A percentile compares a stretch with the other conserved stretches of the same genome.
Evolutionary conservation across 805 yeast species (phyloP).

Genomic region (Starmerella apicola): DNA sequence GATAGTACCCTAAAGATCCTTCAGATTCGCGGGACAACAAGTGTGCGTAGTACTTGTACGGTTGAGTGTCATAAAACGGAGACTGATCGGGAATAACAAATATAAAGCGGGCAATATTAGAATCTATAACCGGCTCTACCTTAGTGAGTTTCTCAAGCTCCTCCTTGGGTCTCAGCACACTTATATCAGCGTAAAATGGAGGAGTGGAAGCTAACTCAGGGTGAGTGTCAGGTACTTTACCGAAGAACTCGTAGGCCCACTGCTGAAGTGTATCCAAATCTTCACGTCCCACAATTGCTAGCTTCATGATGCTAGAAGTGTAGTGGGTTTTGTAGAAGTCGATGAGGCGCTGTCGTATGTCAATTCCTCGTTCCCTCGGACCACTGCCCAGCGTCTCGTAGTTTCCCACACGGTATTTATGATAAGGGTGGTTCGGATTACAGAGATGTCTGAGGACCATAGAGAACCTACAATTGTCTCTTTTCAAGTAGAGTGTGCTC

Average conservation of each 20-base stretch:
- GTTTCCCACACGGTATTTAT: constrained; percentile 87
- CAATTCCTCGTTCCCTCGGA: constrained; percentile 48
- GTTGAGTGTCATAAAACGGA: constrained; percentile 53
- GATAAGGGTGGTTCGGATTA: constrained; percentile 67
- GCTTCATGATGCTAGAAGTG: constrained; percentile 79
- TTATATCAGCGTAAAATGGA: constrained; percentile 30
- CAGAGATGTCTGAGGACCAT: constrained; percentile 70
- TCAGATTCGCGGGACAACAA: constrained; percentile 85
- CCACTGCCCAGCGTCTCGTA: constrained; percentile 53
- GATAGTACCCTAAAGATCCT: constrained; percentile 63
- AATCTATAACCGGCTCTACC: constrained; percentile 76
- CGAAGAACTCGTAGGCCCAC: constrained; percentile 59
- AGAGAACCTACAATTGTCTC: constrained; percentile 75
- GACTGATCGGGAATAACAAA: constrained; percentile 70
- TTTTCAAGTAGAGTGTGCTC: constrained; percentile 85
- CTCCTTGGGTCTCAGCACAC: constrained; percentile 39
- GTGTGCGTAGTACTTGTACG: constrained; percentile 63
- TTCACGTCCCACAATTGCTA: constrained; percentile 79
- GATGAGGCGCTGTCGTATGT: constrained; percentile 70
- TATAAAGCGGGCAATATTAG: constrained; percentile 49
- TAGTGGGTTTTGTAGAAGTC: constrained; percentile 62
- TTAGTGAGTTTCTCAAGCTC: constrained; percentile 43
- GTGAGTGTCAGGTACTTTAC: constrained; percentile 37
- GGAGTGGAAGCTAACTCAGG: constrained; percentile 28
- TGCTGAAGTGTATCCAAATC: constrained; percentile 53